phyloP scores from a whole-genome alignment of 148 eudicot genomes.

The Dianthus caryophyllus region DNA sequence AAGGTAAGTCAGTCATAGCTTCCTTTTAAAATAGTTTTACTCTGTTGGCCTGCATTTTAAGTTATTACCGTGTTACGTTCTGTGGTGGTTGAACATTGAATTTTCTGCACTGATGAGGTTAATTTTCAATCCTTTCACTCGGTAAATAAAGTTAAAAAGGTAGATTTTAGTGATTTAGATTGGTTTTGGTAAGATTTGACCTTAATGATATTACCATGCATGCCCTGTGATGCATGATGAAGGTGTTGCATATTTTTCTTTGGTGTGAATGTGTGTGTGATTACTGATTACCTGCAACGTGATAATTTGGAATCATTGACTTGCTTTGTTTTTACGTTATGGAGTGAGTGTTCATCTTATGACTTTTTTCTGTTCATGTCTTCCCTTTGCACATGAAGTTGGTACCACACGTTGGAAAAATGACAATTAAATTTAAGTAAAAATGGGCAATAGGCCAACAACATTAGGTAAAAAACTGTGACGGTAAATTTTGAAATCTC shows the following conservation, averaged over 20 bases:
- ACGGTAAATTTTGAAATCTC: not conserved
- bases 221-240: not conserved
- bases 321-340: constrained; percentile 10
- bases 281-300: constrained; percentile 14
- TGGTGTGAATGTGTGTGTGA: too few relatives aligned
- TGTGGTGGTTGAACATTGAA: constrained; percentile 1
- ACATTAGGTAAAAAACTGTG: not conserved
- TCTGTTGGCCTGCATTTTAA: not conserved
- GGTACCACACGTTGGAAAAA: not conserved
- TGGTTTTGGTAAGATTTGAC: not conserved
- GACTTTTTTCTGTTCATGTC: constrained; percentile 1
- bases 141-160: not conserved
- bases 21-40: constrained; percentile 3
- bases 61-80: not conserved
- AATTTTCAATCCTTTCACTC: constrained; percentile 1
- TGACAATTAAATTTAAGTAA: too few relatives aligned
- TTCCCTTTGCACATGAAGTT: constrained; percentile 13
- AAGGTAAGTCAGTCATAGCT: constrained; percentile 15
- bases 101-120: not conserved
- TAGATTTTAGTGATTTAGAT: not conserved
- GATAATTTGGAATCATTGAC: constrained; percentile 5
- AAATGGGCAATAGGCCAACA: too few relatives aligned
- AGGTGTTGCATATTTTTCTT: constrained; percentile 11
- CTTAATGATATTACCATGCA: not conserved
- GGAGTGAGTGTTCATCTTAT: not conserved